A percentile compares a stretch with the other conserved stretches of the same genome.
Conservation (phyloP, 2,329 filamentous ascomycete species). For the Exophiala phaeomuriformis region DNA sequence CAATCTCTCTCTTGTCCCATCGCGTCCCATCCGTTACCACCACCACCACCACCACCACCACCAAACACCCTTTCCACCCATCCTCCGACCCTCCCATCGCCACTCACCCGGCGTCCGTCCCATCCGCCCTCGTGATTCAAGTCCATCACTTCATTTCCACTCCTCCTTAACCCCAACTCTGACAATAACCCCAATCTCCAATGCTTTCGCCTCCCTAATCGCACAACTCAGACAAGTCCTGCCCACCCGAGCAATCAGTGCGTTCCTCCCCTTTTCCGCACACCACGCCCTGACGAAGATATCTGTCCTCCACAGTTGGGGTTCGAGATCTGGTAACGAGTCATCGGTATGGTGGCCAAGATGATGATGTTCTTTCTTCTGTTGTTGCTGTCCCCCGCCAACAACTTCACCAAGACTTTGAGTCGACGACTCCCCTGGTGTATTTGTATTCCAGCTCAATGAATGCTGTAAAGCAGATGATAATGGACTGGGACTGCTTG, state of each 20-base stretch:
- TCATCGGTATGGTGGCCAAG: neutral
- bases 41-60: too few species aligned
- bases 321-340: conserved; percentile 10
- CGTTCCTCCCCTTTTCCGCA: conserved; percentile 36
- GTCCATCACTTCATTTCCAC: neutral
- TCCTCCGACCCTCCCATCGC: too few species aligned
- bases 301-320: conserved; percentile 32
- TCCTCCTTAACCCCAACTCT: conserved; percentile 31
- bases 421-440: too few species aligned
- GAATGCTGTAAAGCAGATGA: too few species aligned
- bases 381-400: neutral
- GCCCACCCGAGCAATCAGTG: conserved; percentile 37
- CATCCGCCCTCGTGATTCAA: too few species aligned
- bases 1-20: too few species aligned
- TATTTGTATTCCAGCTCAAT: too few species aligned
- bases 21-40: too few species aligned
- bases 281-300: conserved; percentile 41
- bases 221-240: conserved; percentile 33
- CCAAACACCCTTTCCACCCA: too few species aligned
- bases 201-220: conserved; percentile 38
- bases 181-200: conserved; percentile 36
- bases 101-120: too few species aligned
- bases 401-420: too few species aligned
- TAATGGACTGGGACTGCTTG: too few species aligned
- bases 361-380: neutral